phyloP scores from a whole-genome alignment of 2,329 filamentous ascomycete genomes.

The Neopestalotiopsis rosae region DNA sequence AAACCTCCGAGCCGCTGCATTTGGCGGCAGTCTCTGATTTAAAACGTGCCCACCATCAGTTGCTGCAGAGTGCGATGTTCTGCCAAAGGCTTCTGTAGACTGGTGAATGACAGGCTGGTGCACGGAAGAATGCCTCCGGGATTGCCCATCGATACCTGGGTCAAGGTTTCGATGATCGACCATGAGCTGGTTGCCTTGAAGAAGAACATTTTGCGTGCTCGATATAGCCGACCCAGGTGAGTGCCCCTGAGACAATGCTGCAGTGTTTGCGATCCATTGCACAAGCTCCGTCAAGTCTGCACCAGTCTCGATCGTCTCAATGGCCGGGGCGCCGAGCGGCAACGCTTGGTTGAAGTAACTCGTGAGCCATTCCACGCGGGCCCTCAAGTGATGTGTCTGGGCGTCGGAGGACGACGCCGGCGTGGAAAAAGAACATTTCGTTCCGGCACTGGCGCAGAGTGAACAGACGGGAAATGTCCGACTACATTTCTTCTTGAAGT shows the following conservation, averaged over 20 bases:
- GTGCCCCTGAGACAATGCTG: constrained; percentile 17
- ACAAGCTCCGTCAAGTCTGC: constrained; percentile 31
- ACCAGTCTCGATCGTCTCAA: constrained; percentile 44
- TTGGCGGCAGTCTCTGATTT: constrained; percentile 24
- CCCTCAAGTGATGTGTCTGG: constrained; percentile 42
- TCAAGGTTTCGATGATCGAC: constrained; percentile 17
- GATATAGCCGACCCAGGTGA: constrained; percentile 18
- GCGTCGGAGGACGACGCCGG: constrained; percentile 36
- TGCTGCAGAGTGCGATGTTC: background rate
- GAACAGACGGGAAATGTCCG: constrained; percentile 46
- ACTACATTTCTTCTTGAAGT: constrained; percentile 52
- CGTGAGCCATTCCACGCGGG: constrained; percentile 47
- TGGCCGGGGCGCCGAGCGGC: constrained; percentile 28
- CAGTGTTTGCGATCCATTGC: constrained; percentile 14
- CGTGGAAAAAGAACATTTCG: constrained; percentile 43
- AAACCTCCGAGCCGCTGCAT: constrained; percentile 38
- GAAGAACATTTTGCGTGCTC: constrained; percentile 1
- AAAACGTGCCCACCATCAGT: constrained; percentile 3
- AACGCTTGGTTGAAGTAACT: constrained; percentile 41
- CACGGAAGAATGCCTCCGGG: background rate
- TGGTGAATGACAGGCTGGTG: constrained; percentile 12
- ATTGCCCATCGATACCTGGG: constrained; percentile 14
- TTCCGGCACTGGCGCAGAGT: constrained; percentile 44
- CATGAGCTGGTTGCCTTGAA: constrained; percentile 16
- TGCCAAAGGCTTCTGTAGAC: constrained; percentile 13